Evolutionary conservation across 441 rosid genomes (phyloP).

Genomic region (Kokia cookei): DNA sequence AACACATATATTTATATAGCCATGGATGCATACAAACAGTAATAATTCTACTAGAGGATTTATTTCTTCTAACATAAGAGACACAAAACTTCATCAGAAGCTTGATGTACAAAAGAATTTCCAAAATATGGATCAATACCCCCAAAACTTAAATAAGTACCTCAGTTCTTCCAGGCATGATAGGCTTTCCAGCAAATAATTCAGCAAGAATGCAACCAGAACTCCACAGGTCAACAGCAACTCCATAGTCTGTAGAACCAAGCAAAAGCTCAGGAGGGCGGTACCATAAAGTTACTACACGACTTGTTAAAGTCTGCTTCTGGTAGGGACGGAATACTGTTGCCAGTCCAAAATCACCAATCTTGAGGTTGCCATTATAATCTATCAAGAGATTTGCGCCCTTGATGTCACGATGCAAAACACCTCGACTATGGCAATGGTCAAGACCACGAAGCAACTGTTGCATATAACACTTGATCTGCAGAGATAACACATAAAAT

Average conservation of each 20-base stretch:
- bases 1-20: background rate
- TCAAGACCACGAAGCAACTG: constrained; percentile 50
- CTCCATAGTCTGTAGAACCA: constrained; percentile 81
- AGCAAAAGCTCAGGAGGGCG: constrained; percentile 92
- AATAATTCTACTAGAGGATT: background rate
- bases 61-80: background rate
- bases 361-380: constrained; percentile 68
- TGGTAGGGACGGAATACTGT: constrained; percentile 36
- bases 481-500: constrained; percentile 39
- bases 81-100: background rate
- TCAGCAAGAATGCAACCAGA: constrained; percentile 89
- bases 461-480: constrained; percentile 61
- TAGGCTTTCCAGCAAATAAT: constrained; percentile 77
- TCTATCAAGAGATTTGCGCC: constrained; percentile 82
- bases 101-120: background rate
- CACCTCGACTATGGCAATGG: constrained; percentile 55
- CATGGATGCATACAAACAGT: background rate
- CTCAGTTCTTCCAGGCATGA: constrained; percentile 95
- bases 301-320: constrained; percentile 83
- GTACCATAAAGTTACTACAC: constrained; percentile 89
- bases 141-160: constrained; percentile 23
- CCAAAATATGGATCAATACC: background rate
- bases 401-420: constrained; percentile 75
- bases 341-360: constrained; percentile 90
- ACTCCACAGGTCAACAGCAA: constrained; percentile 84